Conservation (phyloP, 306 rosid species). For the Quercus suber region DNA sequence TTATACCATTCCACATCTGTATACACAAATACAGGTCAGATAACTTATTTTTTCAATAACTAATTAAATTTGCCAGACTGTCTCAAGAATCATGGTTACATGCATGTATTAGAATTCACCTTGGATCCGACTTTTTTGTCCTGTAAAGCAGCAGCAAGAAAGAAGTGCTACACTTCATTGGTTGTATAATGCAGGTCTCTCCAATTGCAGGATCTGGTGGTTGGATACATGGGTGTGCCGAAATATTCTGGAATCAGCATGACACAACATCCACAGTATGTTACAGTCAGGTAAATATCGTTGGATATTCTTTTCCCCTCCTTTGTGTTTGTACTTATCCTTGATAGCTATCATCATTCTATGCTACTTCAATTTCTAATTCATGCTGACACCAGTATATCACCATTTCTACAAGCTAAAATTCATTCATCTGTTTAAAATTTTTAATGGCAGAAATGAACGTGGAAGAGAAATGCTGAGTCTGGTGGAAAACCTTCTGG, state of each 20-base stretch:
- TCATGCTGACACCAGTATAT: neutral
- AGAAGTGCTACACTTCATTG: neutral
- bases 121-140: constrained; percentile 9
- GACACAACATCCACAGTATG: constrained; percentile 96
- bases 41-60: neutral
- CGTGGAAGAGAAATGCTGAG: constrained; percentile 89
- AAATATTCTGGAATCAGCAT: constrained; percentile 88
- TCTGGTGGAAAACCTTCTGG: constrained; percentile 68
- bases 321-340: neutral
- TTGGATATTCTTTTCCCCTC: neutral
- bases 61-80: neutral
- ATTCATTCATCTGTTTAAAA: neutral
- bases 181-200: constrained; percentile 1
- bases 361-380: neutral
- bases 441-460: constrained; percentile 65
- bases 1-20: neutral
- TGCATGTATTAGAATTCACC: constrained; percentile 4
- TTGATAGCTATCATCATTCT: neutral
- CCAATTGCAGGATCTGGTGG: constrained; percentile 72
- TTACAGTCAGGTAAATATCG: constrained; percentile 79
- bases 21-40: neutral
- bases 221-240: constrained; percentile 98
- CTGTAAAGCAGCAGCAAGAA: constrained; percentile 9
- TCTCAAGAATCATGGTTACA: neutral
- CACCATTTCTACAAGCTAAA: constrained; percentile 1